phyloP scores from a whole-genome alignment of 768 basidiomycete genomes.

The Rhizopogon vesiculosus region DNA sequence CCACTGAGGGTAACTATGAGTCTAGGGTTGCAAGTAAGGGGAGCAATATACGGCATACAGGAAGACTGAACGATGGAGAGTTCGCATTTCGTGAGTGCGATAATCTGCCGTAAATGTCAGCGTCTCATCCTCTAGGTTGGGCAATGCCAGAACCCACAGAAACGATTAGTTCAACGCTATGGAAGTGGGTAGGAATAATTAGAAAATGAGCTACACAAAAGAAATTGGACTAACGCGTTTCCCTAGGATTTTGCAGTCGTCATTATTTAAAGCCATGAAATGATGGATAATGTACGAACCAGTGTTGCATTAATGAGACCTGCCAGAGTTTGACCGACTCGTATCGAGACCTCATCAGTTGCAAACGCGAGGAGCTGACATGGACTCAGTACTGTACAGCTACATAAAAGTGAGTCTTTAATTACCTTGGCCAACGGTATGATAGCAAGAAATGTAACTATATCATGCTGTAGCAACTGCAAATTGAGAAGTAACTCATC shows the following conservation, averaged over 20 bases:
- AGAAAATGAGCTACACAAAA: background rate
- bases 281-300: slow-evolving; percentile 32
- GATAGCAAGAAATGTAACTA: slow-evolving; percentile 78
- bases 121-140: background rate
- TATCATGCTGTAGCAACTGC: background rate
- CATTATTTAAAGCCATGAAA: background rate
- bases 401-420: background rate
- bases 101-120: slow-evolving; percentile 44
- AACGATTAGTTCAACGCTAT: slow-evolving; percentile 58
- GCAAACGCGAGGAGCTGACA: slow-evolving; percentile 72
- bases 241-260: slow-evolving; percentile 12
- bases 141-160: slow-evolving; percentile 44
- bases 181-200: background rate
- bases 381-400: background rate
- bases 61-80: slow-evolving; percentile 77
- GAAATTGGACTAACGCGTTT: slow-evolving; percentile 21
- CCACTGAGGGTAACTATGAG: slow-evolving; percentile 39
- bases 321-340: slow-evolving; percentile 79
- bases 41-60: slow-evolving; percentile 39
- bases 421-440: slow-evolving; percentile 77
- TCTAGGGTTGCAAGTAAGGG: background rate
- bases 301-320: slow-evolving; percentile 84
- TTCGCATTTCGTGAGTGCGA: slow-evolving; percentile 79
- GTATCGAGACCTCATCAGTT: slow-evolving; percentile 78
- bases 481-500: background rate